Evolutionary conservation across 495 filamentous ascomycete species (phyloP).

Genomic region (Podospora sp.): DNA sequence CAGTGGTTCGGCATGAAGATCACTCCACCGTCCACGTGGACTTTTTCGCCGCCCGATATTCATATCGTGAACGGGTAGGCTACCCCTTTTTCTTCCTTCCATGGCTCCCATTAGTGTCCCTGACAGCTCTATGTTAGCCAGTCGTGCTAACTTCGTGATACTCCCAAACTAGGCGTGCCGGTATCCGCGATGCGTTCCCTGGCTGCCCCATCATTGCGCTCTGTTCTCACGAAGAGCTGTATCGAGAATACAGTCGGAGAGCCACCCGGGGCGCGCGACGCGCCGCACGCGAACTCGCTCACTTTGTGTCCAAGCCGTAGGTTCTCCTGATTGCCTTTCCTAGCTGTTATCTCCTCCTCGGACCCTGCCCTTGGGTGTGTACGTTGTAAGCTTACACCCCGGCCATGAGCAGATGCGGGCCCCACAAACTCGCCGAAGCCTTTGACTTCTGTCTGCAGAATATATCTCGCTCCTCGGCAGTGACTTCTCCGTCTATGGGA

Average conservation of each 20-base stretch:
- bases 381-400: too few relatives aligned
- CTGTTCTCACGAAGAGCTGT: slow-evolving; percentile 23
- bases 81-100: too few relatives aligned
- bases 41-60: slow-evolving; percentile 7
- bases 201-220: slow-evolving; percentile 18
- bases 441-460: slow-evolving; percentile 27
- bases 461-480: too few relatives aligned
- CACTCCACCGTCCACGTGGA: slow-evolving; percentile 1
- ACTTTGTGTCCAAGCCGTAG: slow-evolving; percentile 25
- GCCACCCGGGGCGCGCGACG: neutral
- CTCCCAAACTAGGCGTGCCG: slow-evolving; percentile 7
- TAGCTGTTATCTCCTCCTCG: neutral
- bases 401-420: slow-evolving; percentile 23
- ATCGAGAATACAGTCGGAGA: slow-evolving; percentile 17
- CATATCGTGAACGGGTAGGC: neutral
- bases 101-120: too few relatives aligned
- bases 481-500: slow-evolving; percentile 1
- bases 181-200: slow-evolving; percentile 1
- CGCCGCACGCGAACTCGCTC: neutral
- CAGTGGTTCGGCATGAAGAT: slow-evolving; percentile 11
- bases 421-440: slow-evolving; percentile 23
- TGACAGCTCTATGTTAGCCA: slow-evolving; percentile 2
- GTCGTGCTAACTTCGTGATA: neutral
- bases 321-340: slow-evolving; percentile 7
- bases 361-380: neutral